A percentile compares a stretch with the other conserved stretches of the same genome.
Evolutionary conservation across 108 stramenopile species (phyloP).

Genomic region (Skeletonema marinoi): DNA sequence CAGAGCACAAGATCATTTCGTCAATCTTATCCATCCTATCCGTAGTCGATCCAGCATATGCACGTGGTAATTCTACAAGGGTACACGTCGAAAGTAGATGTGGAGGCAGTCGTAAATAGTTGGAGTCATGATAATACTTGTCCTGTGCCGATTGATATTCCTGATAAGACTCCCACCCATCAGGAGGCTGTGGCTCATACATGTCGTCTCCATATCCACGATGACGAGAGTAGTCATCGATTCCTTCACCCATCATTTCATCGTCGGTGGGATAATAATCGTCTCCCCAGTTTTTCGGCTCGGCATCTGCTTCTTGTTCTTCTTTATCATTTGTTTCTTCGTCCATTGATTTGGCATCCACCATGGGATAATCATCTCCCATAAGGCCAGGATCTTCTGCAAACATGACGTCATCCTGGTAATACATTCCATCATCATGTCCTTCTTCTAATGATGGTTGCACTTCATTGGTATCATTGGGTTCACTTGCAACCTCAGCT

Average conservation of each 20-base stretch:
- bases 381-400: slow-evolving; percentile 29
- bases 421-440: slow-evolving; percentile 9
- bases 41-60: slow-evolving; percentile 34
- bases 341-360: background rate
- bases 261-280: slow-evolving; percentile 31
- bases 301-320: background rate
- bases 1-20: slow-evolving; percentile 66
- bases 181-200: slow-evolving; percentile 23
- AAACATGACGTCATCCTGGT: slow-evolving; percentile 26
- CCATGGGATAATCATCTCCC: slow-evolving; percentile 13
- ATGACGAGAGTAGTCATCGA: slow-evolving; percentile 34
- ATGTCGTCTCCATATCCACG: slow-evolving; percentile 45
- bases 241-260: slow-evolving; percentile 7
- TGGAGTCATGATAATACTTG: slow-evolving; percentile 73
- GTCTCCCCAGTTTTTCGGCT: slow-evolving; percentile 17
- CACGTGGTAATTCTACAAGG: slow-evolving; percentile 66
- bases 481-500: slow-evolving; percentile 2
- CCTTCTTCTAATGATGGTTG: slow-evolving; percentile 2
- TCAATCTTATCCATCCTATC: slow-evolving; percentile 58
- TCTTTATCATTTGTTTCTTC: slow-evolving; percentile 10
- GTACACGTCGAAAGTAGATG: slow-evolving; percentile 73
- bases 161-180: slow-evolving; percentile 48
- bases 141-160: slow-evolving; percentile 54
- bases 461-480: background rate
- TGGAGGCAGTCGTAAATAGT: slow-evolving; percentile 80